Base-by-base conservation (phyloP, 2,329 filamentous ascomycete genomes). In the Fusarium pilosicola region DNA sequence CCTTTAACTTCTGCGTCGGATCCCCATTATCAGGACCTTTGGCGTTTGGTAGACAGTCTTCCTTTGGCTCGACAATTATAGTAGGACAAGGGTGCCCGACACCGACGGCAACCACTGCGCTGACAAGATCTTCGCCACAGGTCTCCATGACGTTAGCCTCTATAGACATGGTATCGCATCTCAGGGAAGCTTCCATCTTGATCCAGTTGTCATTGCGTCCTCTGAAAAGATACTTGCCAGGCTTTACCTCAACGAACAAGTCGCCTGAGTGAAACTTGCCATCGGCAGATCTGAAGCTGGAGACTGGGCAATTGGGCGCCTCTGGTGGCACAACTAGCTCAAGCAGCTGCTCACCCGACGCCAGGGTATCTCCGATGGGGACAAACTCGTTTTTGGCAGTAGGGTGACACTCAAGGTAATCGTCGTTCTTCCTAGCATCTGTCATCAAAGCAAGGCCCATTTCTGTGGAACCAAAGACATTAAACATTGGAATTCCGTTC, bases 191-290 rank as follows among this genome's bases (percentile, higher is more conserved):
- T 20, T 75, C 51, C 76, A 78, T 78, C 32, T 78, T 78, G 59
- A 78, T 78, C 76, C 76, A 78, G 24, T 75, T 68, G 15, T 78
- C 76, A 4, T 66, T 71, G 2, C 76, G 74, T 5, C 76, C 76
- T 8, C 65, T 69, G 3, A 60, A 55, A 3, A 74, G 1, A n/a
- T 73, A 78, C 24, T 62, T 42, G 0, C 76, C 75, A 8, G 76
- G 71, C n/a, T n/a, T 45, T 5, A 66, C 51, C 42, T 77, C 71
- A 6, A 72, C 62, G 22, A 80, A 79, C 26, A 79, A 57, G 13
- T 76, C 78, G 10, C 77, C 74, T 0, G 77, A 73, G 15, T 77
- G 70, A 13, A 76, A 78, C 28, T 72, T 74, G 26, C 49, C 81
- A 49, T 71, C 73, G 3, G 41, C 7, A 7, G 55, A 56, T 15